Conservation (phyloP, 345 rosid genomes). For the Sonneratia alba region DNA sequence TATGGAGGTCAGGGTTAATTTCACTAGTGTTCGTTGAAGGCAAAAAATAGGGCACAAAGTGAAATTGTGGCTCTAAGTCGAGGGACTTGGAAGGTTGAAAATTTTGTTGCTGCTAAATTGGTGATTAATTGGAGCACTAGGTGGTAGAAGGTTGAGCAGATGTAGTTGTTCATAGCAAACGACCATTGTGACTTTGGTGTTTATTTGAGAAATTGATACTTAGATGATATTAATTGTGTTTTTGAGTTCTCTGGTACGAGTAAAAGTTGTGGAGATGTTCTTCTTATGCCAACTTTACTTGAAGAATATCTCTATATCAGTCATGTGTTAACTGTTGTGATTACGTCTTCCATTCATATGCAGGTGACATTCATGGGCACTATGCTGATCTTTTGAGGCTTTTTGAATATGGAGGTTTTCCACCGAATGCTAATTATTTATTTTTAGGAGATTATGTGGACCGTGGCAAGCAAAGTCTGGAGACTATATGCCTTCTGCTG, state of each 20-base stretch:
- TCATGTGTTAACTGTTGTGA: neutral
- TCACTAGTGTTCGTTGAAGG: neutral
- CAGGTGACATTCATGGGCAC: conserved; percentile 10
- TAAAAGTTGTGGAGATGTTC: neutral
- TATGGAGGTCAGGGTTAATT: neutral
- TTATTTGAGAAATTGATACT: neutral
- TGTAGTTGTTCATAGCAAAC: neutral
- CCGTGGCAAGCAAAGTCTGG: conserved; percentile 10
- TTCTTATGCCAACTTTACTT: neutral
- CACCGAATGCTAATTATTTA: conserved; percentile 4
- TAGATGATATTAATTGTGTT: neutral
- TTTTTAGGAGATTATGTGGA: conserved; percentile 9
- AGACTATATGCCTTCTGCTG: conserved; percentile 7
- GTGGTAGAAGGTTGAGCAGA: neutral
- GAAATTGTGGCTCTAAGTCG: neutral
- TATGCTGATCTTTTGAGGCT: conserved; percentile 8
- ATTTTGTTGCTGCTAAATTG: neutral
- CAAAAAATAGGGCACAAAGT: neutral
- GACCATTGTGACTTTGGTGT: neutral
- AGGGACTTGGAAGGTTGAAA: neutral
- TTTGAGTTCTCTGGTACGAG: neutral
- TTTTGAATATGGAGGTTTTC: conserved; percentile 7
- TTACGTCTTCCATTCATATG: neutral
- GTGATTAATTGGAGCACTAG: neutral
- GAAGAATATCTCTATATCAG: neutral